A percentile compares a stretch with the other conserved stretches of the same genome.
These are phyloP conservation scores for Rutidosis leptorrhynchoides DNA, from an alignment of 129 eudicot species.

Conservation along the genomic window DNA sequence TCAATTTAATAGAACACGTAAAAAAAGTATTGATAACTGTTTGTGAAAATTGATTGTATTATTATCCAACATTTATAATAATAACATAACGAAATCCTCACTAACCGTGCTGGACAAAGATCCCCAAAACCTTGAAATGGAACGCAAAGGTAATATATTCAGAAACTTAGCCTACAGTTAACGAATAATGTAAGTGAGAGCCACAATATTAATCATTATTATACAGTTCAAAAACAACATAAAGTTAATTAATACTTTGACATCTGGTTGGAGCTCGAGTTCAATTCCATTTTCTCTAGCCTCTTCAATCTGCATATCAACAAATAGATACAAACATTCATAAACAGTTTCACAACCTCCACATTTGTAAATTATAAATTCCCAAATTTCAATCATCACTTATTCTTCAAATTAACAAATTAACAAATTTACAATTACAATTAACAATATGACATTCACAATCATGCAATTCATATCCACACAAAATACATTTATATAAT, in stretches of 20 bases:
- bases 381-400: not conserved
- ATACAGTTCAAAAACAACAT: not conserved
- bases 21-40: not conserved
- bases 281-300: conserved; percentile 70
- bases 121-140: conserved; percentile 94
- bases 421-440: too few species aligned
- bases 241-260: conserved; percentile 47
- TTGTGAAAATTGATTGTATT: not conserved
- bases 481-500: too few species aligned
- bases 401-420: too few species aligned
- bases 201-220: not conserved
- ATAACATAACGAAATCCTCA: conserved; percentile 9
- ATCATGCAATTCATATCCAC: too few species aligned
- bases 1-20: not conserved
- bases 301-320: conserved; percentile 61
- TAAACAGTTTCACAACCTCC: not conserved
- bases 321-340: conserved; percentile 1
- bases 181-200: conserved; percentile 8
- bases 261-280: conserved; percentile 78
- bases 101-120: conserved; percentile 71
- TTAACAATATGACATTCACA: too few species aligned
- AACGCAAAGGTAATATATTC: conserved; percentile 72
- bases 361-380: not conserved
- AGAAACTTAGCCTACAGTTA: conserved; percentile 69
- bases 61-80: not conserved